Conservation (phyloP, 192 early-diverging fungal species). For the Radiomyces spectabilis region DNA sequence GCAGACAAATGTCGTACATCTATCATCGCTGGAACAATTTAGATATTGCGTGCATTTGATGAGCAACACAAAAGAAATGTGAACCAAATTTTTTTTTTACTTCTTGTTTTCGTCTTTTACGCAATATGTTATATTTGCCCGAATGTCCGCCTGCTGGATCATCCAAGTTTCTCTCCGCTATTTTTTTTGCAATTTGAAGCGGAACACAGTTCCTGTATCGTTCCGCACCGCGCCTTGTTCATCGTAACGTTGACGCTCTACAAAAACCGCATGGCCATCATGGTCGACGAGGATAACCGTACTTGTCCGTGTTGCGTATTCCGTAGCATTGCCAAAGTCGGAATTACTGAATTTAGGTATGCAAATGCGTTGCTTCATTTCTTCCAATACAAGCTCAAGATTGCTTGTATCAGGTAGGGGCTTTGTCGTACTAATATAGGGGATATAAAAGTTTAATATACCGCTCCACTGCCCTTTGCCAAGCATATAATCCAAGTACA, state of each 20-base stretch:
- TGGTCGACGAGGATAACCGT: constrained; percentile 34
- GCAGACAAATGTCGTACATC: no score
- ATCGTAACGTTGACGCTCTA: constrained; percentile 20
- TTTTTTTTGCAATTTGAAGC: neutral
- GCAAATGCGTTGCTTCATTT: constrained; percentile 16
- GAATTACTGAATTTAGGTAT: constrained; percentile 4
- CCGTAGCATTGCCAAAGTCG: neutral
- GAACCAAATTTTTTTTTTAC: neutral
- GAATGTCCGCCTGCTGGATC: no score
- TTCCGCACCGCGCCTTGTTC: neutral
- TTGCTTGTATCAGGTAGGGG: neutral
- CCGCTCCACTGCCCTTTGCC: neutral
- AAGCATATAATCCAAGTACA: neutral
- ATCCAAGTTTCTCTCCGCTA: no score
- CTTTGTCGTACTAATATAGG: neutral
- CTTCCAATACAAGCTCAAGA: neutral
- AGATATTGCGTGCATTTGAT: no score
- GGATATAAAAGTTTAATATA: neutral
- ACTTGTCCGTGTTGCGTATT: constrained; percentile 31
- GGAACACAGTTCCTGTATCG: neutral
- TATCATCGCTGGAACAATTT: no score
- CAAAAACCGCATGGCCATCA: constrained; percentile 23
- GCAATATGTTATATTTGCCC: neutral
- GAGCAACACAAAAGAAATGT: neutral
- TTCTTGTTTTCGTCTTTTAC: neutral